Evolutionary conservation across 202 grass and related monocot species (phyloP).

Genomic region (Schoenoplectus tabernaemontani): DNA sequence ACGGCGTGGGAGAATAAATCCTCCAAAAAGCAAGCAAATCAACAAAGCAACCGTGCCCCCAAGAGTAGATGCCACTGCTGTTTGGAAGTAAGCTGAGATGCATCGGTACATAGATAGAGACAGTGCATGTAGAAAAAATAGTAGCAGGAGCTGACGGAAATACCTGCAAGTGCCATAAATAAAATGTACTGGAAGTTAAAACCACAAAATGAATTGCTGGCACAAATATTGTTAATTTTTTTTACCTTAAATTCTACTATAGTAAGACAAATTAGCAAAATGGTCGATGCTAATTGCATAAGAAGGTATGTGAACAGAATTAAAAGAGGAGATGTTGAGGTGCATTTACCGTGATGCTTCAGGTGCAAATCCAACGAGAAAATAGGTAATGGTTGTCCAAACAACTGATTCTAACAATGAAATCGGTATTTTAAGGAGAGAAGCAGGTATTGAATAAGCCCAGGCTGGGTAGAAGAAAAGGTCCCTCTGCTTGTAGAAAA

Average conservation of each 20-base stretch:
- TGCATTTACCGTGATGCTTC: conserved; percentile 50
- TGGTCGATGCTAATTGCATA: background rate
- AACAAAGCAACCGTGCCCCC: background rate
- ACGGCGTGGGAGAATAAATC: conserved; percentile 32
- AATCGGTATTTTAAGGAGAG: conserved; percentile 60
- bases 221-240: background rate
- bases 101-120: conserved; percentile 52
- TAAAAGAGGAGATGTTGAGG: background rate
- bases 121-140: conserved; percentile 47
- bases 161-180: conserved; percentile 29
- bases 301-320: background rate
- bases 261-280: background rate
- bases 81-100: conserved; percentile 47
- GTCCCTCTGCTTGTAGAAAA: conserved; percentile 77
- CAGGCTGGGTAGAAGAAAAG: conserved; percentile 77
- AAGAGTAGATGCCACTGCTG: conserved; percentile 20
- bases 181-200: background rate
- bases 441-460: conserved; percentile 72
- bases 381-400: conserved; percentile 87
- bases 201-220: background rate
- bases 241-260: background rate
- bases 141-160: conserved; percentile 48
- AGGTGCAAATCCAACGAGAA: conserved; percentile 68
- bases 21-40: conserved; percentile 19
- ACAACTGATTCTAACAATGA: conserved; percentile 60